These are phyloP conservation scores for Davidsoniella neocaledoniae DNA, from an alignment of 2,329 filamentous ascomycete genomes.

Conservation along the genomic window DNA sequence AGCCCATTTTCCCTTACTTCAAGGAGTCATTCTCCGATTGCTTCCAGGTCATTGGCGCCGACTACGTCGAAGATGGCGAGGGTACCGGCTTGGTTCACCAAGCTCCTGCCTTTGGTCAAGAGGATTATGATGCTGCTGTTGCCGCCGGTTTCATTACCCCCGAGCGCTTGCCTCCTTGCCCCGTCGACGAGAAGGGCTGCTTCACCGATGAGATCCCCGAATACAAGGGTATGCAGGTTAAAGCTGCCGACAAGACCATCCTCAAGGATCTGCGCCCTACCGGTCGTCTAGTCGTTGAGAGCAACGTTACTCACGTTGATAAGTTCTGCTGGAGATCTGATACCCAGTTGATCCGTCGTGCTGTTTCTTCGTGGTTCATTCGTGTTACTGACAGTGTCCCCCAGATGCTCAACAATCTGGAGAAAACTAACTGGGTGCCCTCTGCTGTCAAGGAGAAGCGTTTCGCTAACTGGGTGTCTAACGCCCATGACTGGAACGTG, in stretches of 20 bases:
- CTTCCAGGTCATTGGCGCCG: slow-evolving; percentile 51
- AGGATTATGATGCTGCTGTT: slow-evolving; percentile 55
- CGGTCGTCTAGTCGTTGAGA: slow-evolving; percentile 15
- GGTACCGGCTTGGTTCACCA: slow-evolving; percentile 64
- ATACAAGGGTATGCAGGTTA: slow-evolving; percentile 17
- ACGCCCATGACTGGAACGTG: slow-evolving; percentile 16
- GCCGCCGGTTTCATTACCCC: slow-evolving; percentile 48
- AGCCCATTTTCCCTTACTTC: slow-evolving; percentile 57
- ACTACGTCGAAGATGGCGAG: slow-evolving; percentile 55
- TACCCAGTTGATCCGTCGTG: slow-evolving; percentile 17
- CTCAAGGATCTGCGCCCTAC: slow-evolving; percentile 16
- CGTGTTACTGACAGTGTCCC: slow-evolving; percentile 15
- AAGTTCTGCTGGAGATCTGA: slow-evolving; percentile 18
- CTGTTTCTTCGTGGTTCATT: slow-evolving; percentile 19
- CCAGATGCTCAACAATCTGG: slow-evolving; percentile 16
- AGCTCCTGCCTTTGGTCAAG: slow-evolving; percentile 58
- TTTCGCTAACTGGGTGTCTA: slow-evolving; percentile 17
- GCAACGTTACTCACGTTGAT: slow-evolving; percentile 15
- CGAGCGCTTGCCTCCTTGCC: slow-evolving; percentile 48
- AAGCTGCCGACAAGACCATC: slow-evolving; percentile 17
- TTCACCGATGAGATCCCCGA: slow-evolving; percentile 17
- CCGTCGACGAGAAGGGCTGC: slow-evolving; percentile 39
- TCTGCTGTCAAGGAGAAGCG: slow-evolving; percentile 17
- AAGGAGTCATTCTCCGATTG: slow-evolving; percentile 52
- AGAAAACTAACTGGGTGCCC: slow-evolving; percentile 17